These are phyloP conservation scores for Fusarium citri DNA, from an alignment of 2,329 filamentous ascomycete species.

Conservation along the genomic window DNA sequence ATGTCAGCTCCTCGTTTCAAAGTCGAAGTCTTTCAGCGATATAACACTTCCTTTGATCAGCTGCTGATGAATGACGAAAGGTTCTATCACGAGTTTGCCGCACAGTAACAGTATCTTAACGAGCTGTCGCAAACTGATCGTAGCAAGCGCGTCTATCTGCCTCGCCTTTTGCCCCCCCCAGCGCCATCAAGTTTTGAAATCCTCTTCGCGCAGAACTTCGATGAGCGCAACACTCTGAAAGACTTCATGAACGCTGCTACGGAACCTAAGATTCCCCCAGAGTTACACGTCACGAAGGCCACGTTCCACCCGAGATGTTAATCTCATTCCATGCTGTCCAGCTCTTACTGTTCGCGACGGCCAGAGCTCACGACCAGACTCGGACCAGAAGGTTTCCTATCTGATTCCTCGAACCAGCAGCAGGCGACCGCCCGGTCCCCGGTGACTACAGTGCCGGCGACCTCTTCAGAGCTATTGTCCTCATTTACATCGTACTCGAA, in stretches of 20 bases:
- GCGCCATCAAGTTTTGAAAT: fast-evolving
- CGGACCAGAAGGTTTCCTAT: background rate
- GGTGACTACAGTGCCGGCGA: too few species aligned
- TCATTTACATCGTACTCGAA: too few species aligned
- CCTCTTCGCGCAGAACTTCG: background rate
- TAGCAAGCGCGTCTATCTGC: background rate
- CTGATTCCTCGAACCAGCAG: too few species aligned
- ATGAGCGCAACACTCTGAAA: background rate
- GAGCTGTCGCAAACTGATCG: background rate
- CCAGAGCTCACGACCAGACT: background rate
- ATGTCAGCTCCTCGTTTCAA: background rate
- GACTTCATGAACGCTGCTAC: background rate
- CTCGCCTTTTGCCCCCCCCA: background rate
- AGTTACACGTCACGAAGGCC: background rate
- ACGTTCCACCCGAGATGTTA: background rate
- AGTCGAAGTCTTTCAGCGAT: background rate
- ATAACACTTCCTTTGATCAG: background rate
- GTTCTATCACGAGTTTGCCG: background rate
- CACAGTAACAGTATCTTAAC: background rate
- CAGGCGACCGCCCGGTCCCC: too few species aligned
- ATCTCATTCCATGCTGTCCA: background rate
- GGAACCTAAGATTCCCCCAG: background rate
- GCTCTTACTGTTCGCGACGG: background rate
- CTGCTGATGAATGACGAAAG: too few species aligned
- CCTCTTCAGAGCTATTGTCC: too few species aligned